Evolutionary conservation across 78 protist genomes (phyloP), one percentile per base, ranked within the genome.

Genomic region (Emiliania huxleyi): DNA sequence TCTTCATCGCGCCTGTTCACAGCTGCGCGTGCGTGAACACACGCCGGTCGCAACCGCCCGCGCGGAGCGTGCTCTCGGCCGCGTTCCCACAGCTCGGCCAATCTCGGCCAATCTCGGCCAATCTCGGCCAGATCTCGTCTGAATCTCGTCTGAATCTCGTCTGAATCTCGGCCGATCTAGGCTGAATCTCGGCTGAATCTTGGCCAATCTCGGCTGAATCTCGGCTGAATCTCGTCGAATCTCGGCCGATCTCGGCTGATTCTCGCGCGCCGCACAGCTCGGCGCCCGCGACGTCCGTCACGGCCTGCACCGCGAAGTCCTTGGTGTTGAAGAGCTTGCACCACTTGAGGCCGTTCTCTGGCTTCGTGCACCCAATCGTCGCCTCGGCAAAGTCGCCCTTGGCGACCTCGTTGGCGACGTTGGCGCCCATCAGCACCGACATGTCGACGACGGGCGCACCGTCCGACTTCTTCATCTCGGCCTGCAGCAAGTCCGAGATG

Each of bases 1-100:
- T 96, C 92, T 96, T 96, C 46, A 95, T 45, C 22, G 97, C 93
- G 45, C 97, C 97, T n/a, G n/a, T n/a, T n/a, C n/a, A n/a, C n/a
- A n/a, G n/a, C n/a, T n/a, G n/a, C n/a, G n/a, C n/a, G n/a, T n/a
- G n/a, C n/a, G n/a, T n/a, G n/a, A n/a, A n/a, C n/a, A n/a, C n/a
- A n/a, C n/a, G n/a, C n/a, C n/a, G n/a, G n/a, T n/a, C n/a, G n/a
- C n/a, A n/a, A n/a, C n/a, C n/a, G n/a, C n/a, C n/a, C n/a, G n/a
- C n/a, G n/a, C n/a, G n/a, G n/a, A n/a, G n/a, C n/a, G n/a, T n/a
- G n/a, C n/a, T n/a, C n/a, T n/a, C n/a, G n/a, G n/a, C n/a, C n/a
- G n/a, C n/a, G n/a, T n/a, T n/a, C n/a, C n/a, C n/a, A n/a, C n/a
- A n/a, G n/a, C n/a, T n/a, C n/a, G n/a, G n/a, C n/a, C n/a, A n/a